Conservation (phyloP, 192 early-diverging fungal genomes). For the Hyaloraphidium curvatum region DNA sequence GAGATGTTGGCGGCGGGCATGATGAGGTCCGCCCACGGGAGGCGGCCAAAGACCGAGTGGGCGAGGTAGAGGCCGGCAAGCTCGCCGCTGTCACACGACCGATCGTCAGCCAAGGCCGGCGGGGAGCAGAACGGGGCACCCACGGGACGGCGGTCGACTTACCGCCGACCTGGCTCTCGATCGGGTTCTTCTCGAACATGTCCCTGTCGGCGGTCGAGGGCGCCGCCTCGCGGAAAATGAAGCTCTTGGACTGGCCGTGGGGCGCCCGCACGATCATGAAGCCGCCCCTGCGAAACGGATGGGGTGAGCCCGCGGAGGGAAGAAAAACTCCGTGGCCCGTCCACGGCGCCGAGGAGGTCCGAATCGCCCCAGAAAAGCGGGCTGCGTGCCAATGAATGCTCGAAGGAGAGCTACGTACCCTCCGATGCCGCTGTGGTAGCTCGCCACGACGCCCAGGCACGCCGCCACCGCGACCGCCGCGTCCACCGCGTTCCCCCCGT, state of each 20-base stretch:
- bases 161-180: constrained; percentile 46
- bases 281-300: constrained; percentile 41
- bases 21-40: too few relatives aligned
- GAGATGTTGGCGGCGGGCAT: too few relatives aligned
- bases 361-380: too few relatives aligned
- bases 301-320: neutral
- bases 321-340: constrained; percentile 26
- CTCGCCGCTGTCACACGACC: too few relatives aligned
- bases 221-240: constrained; percentile 72
- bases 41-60: too few relatives aligned
- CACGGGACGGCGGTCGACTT: constrained; percentile 56
- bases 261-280: constrained; percentile 65
- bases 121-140: constrained; percentile 6
- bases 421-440: constrained; percentile 73
- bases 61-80: too few relatives aligned
- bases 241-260: too few relatives aligned
- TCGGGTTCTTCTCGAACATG: constrained; percentile 65
- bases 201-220: constrained; percentile 44
- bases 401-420: too few relatives aligned
- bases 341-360: too few relatives aligned
- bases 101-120: too few relatives aligned
- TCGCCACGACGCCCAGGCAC: constrained; percentile 76
- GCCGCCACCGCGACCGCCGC: constrained; percentile 59
- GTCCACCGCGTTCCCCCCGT: constrained; percentile 79
- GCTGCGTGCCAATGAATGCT: too few relatives aligned